Base-by-base conservation (phyloP, 495 filamentous ascomycete genomes). In the Stereocaulon alpinum region DNA sequence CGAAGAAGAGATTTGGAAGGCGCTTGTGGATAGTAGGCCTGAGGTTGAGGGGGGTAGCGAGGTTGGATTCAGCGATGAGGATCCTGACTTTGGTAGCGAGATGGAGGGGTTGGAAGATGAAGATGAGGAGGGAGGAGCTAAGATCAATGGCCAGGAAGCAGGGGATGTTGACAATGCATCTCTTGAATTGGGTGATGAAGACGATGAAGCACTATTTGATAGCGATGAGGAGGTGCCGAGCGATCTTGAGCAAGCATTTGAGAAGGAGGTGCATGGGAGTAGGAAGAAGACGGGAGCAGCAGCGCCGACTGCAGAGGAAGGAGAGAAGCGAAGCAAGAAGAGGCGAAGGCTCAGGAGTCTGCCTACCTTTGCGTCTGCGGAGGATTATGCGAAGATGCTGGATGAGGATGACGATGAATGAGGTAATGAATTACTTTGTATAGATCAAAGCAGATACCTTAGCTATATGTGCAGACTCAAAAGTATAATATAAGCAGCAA, bases 361-460 rank as follows among this genome's bases (percentile, higher is more conserved):
- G 62, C 93, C 93, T 4, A 94, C 82, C 0, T 98, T 97, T 74
- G 93, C 94, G 22, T 91, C 87, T 34, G 85, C 78, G 20, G 93
- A 97, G 22, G 94, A 98, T 66, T 97, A 97, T 72, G 92, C 90
- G 27, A 86, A 86, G 62, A 79, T 96, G 76, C 68, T 98, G 65
- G 87, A 77, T 14, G 82, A 76, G 55, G 89, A 90, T 60, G 86
- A 86, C 48, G 85, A 85, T 41, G 82, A 79, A 40, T 37, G 12
- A 37, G 24, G 24, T 1, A 3, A 11, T 12, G 12, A 2, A 2
- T 37, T 37, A 9, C 1, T 10, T 37, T 37, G 34, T 37, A 37
- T 10, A 37, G 7, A 37, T 37, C 9, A 37, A 37, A 37, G 34
- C 34, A 37, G 12, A 37, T 37, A 24, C 24, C 24, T 24, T 24